Percentiles rank a stretch among this genome's conserved stretches.
phyloP scores from a whole-genome alignment of 352 stramenopile genomes.

The Blastocystis sp. region DNA sequence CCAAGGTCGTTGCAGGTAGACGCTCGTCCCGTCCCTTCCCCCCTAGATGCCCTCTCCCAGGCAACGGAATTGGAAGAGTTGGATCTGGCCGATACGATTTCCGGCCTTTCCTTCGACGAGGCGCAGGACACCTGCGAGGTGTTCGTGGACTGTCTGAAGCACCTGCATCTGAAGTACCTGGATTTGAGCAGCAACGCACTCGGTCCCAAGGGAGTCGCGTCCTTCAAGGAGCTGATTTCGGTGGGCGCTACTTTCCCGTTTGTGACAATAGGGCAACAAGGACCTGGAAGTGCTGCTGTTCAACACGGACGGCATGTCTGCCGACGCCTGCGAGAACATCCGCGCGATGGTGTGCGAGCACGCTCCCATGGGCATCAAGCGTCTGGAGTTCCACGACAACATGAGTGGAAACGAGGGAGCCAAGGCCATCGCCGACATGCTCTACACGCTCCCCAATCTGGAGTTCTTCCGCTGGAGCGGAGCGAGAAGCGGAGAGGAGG shows the following conservation, averaged over 20 bases:
- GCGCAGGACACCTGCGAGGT: conserved; percentile 54
- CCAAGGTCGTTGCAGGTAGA: conserved; percentile 16
- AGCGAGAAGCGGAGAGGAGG: conserved; percentile 24
- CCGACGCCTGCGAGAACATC: conserved; percentile 40
- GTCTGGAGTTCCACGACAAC: conserved; percentile 62
- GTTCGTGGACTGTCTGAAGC: conserved; percentile 47
- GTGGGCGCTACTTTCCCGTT: background rate
- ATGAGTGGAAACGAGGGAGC: conserved; percentile 64
- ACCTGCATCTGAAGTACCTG: conserved; percentile 50
- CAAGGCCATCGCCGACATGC: background rate
- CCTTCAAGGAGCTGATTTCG: conserved; percentile 40
- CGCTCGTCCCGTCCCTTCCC: background rate
- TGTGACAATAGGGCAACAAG: conserved; percentile 46
- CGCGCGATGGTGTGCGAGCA: background rate
- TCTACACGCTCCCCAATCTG: background rate
- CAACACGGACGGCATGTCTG: conserved; percentile 59
- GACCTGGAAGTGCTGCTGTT: conserved; percentile 47
- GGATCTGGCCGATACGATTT: conserved; percentile 57
- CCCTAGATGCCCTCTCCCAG: conserved; percentile 8
- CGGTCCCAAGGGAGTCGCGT: conserved; percentile 22
- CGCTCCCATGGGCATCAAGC: conserved; percentile 47
- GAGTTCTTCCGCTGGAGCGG: conserved; percentile 53
- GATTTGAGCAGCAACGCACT: conserved; percentile 59
- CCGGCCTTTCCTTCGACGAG: conserved; percentile 54
- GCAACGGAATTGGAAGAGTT: conserved; percentile 2